A percentile compares a stretch with the other conserved stretches of the same genome.
Conservation (phyloP, 495 filamentous ascomycete genomes). For the Penicillium roqueforti region DNA sequence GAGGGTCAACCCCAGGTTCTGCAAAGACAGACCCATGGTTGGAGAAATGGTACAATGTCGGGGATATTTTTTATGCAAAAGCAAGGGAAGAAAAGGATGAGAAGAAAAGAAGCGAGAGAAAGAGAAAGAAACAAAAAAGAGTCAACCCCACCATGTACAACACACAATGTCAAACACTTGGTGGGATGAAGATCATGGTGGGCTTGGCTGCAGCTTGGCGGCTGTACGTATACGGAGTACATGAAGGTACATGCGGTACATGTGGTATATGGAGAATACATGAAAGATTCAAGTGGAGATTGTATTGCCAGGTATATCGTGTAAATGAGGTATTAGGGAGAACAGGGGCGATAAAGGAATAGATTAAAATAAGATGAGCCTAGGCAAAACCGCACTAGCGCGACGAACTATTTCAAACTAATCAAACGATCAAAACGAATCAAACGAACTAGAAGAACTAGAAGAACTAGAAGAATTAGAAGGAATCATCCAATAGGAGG, state of each 20-base stretch:
- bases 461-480: not conserved
- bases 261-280: no score
- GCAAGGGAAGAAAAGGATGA: not conserved
- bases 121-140: not conserved
- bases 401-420: no score
- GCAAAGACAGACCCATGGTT: slow-evolving; percentile 26
- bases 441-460: not conserved
- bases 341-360: no score
- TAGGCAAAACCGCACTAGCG: no score
- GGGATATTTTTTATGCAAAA: not conserved
- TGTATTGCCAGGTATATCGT: no score
- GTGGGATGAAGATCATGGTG: not conserved
- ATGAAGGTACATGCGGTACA: no score
- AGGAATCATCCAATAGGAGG: not conserved
- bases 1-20: slow-evolving; percentile 40
- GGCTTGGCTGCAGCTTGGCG: not conserved
- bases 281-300: no score
- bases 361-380: not conserved
- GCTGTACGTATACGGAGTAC: no score
- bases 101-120: not conserved
- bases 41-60: not conserved
- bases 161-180: slow-evolving; percentile 2
- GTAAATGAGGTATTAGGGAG: no score
- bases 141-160: slow-evolving; percentile 6
- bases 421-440: not conserved